phyloP scores from a whole-genome alignment of 129 eudicot species.

The Mikania micrantha region DNA sequence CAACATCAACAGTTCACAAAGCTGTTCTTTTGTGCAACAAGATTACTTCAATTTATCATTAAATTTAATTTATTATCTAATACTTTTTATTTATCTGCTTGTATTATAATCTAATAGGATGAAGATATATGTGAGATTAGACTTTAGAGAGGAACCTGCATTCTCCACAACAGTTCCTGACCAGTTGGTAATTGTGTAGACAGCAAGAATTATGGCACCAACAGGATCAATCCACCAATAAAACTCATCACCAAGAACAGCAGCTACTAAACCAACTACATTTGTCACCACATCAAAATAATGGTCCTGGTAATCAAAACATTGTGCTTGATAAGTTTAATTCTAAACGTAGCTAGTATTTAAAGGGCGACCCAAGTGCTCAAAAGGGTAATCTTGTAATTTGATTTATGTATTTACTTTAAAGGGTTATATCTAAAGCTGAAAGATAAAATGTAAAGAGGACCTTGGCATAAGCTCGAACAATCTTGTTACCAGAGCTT shows the following conservation, averaged over 20 bases:
- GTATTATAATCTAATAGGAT: neutral
- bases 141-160: slow-evolving; percentile 43
- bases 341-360: neutral
- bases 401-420: neutral
- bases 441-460: neutral
- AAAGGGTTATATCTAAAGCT: neutral
- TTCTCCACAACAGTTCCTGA: slow-evolving; percentile 69
- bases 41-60: neutral
- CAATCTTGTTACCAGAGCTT: slow-evolving; percentile 67
- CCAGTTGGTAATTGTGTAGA: slow-evolving; percentile 66
- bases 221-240: slow-evolving; percentile 82
- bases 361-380: neutral
- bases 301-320: slow-evolving; percentile 44
- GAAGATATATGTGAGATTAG: neutral
- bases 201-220: slow-evolving; percentile 64
- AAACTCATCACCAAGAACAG: slow-evolving; percentile 59
- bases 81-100: neutral
- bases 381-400: neutral
- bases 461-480: slow-evolving; percentile 77
- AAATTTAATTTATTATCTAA: neutral
- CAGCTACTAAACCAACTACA: slow-evolving; percentile 64
- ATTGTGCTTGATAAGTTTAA: neutral
- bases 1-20: neutral
- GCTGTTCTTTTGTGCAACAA: neutral
- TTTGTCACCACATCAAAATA: slow-evolving; percentile 76